phyloP scores from a whole-genome alignment of 2,329 filamentous ascomycete species.

The Pseudogymnoascus sp. region DNA sequence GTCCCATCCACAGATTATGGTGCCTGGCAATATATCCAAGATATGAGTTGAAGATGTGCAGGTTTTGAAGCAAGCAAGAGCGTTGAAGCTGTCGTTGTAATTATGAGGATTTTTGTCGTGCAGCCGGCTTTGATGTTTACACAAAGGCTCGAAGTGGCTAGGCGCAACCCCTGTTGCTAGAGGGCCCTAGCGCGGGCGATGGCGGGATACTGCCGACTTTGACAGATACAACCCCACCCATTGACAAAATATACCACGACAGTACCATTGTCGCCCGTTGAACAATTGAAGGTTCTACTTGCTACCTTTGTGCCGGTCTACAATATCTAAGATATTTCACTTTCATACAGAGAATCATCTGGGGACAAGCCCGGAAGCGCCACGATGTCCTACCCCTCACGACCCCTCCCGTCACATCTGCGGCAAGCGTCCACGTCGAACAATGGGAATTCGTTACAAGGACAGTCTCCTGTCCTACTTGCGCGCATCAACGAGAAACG shows the following conservation, averaged over 20 bases:
- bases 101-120: conserved; percentile 5
- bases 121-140: conserved; percentile 1
- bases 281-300: neutral
- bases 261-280: conserved; percentile 3
- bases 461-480: conserved; percentile 63
- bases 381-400: conserved; percentile 50
- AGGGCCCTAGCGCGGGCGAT: neutral
- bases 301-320: neutral
- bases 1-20: neutral
- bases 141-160: conserved; percentile 5
- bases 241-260: neutral
- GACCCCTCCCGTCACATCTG: conserved; percentile 58
- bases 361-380: neutral
- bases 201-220: neutral
- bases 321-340: neutral
- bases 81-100: neutral
- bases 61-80: neutral
- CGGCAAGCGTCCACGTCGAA: conserved; percentile 53
- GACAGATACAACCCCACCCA: conserved; percentile 7
- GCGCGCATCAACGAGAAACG: conserved; percentile 81
- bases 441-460: conserved; percentile 35
- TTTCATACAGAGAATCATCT: neutral
- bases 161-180: neutral
- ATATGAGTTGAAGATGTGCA: neutral
- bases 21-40: conserved; percentile 4